These are phyloP conservation scores for Symbiodinium natans DNA, from an alignment of 73 alveolate species.

Conservation along the genomic window DNA sequence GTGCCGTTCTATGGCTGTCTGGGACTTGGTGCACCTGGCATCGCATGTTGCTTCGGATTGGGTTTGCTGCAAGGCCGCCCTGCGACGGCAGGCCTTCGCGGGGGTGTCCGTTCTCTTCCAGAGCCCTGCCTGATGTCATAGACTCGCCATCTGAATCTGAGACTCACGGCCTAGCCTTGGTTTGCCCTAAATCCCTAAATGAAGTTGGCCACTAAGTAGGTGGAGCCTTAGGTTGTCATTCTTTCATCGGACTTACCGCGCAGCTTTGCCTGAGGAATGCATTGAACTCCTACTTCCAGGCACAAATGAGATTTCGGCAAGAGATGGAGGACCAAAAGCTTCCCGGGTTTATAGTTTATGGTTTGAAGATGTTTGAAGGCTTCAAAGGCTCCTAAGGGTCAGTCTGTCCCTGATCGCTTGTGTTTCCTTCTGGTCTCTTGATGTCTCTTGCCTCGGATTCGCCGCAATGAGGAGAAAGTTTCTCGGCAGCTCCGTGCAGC, in stretches of 20 bases:
- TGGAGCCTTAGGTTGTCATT: no score
- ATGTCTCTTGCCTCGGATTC: no score
- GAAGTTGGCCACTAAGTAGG: no score
- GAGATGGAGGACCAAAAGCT: background rate
- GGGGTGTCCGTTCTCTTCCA: constrained; percentile 91
- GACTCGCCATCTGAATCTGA: background rate
- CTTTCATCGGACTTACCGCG: no score
- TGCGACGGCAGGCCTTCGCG: constrained; percentile 76
- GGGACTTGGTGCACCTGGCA: no score
- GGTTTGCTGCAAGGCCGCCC: constrained; percentile 37
- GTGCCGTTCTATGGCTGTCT: no score
- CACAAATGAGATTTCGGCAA: constrained; percentile 26
- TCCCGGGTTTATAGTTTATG: background rate
- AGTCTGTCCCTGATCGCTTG: no score
- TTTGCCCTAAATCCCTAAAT: no score
- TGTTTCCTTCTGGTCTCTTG: no score
- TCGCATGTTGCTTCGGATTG: no score
- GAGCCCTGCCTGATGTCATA: background rate
- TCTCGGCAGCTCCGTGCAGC: constrained; percentile 81
- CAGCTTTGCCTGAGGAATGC: constrained; percentile 68
- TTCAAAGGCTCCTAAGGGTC: no score
- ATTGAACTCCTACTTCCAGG: constrained; percentile 56
- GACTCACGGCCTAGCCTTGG: background rate
- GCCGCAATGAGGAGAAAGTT: constrained; percentile 49
- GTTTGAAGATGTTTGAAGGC: no score